Evolutionary conservation across 164 flowering plant genomes (phyloP).

Genomic region (Litsea cubeba): DNA sequence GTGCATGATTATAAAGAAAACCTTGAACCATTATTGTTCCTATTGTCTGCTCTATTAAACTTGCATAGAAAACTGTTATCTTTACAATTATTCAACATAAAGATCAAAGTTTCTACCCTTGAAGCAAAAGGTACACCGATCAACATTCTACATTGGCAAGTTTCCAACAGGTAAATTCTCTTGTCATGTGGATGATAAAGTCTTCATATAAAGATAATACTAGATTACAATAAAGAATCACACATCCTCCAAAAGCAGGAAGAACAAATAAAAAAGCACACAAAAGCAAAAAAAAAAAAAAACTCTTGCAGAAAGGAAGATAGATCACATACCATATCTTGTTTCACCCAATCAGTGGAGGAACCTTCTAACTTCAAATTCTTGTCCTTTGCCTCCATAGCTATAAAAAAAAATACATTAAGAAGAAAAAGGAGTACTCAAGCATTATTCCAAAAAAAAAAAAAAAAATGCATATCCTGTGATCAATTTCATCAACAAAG

Average conservation of each 20-base stretch:
- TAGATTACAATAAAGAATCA: not conserved
- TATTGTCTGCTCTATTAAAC: too few relatives aligned
- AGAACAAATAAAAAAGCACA: not conserved
- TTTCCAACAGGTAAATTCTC: not conserved
- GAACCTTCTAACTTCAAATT: not conserved
- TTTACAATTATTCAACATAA: not conserved
- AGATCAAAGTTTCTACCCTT: not conserved
- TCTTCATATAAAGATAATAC: not conserved
- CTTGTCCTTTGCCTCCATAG: not conserved
- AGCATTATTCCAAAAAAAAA: too few relatives aligned
- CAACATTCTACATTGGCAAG: not conserved
- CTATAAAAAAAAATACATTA: not conserved
- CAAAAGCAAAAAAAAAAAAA: not conserved
- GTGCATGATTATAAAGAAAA: too few relatives aligned
- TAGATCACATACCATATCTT: conserved; percentile 3
- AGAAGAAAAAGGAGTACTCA: too few relatives aligned
- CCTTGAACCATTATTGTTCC: too few relatives aligned
- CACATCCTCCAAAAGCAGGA: not conserved
- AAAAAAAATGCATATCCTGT: too few relatives aligned
- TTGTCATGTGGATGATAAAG: not conserved
- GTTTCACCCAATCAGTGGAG: not conserved
- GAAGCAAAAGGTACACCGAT: not conserved
- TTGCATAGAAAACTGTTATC: not conserved
- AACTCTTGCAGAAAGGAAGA: not conserved
- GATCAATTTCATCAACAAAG: too few relatives aligned